A percentile compares a stretch with the other conserved stretches of the same genome.
Conservation (phyloP, 2,329 filamentous ascomycete species). For the Passalora sequoiae region DNA sequence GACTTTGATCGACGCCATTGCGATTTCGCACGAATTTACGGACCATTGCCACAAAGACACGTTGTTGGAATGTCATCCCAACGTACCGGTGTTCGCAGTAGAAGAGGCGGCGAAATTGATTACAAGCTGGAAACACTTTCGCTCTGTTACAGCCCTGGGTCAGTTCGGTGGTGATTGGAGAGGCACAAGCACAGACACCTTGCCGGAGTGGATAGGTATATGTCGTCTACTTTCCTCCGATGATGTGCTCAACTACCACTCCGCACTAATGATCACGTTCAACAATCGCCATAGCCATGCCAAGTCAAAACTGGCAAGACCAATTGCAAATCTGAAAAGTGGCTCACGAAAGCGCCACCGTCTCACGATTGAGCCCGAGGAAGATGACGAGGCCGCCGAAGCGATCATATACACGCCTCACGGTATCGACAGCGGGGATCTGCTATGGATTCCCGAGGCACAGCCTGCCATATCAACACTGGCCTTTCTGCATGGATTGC, state of each 20-base stretch:
- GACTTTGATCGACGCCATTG: constrained; percentile 54
- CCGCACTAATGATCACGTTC: constrained; percentile 57
- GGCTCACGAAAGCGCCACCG: constrained; percentile 16
- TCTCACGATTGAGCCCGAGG: constrained; percentile 15
- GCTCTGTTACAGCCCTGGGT: constrained; percentile 48
- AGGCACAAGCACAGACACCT: constrained; percentile 38
- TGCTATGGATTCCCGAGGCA: constrained; percentile 42
- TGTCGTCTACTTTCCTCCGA: constrained; percentile 51
- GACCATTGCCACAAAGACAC: constrained; percentile 63
- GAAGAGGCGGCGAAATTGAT: constrained; percentile 54
- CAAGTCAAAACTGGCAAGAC: constrained; percentile 2
- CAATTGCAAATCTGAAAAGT: constrained; percentile 25
- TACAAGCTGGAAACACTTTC: constrained; percentile 55
- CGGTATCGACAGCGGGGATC: constrained; percentile 47
- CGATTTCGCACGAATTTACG: constrained; percentile 62
- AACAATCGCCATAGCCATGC: constrained; percentile 26
- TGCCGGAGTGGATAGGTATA: constrained; percentile 60
- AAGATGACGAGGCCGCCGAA: constrained; percentile 42
- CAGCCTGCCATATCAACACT: constrained; percentile 49
- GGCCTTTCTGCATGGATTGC: constrained; percentile 59
- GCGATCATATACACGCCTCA: constrained; percentile 62
- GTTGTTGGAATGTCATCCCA: constrained; percentile 49
- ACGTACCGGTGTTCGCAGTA: constrained; percentile 57
- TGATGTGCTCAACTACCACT: constrained; percentile 58
- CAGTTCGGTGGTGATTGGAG: constrained; percentile 48